These are phyloP conservation scores for Marasmius oreades DNA, from an alignment of 1,284 basidiomycete species.

Conservation along the genomic window DNA sequence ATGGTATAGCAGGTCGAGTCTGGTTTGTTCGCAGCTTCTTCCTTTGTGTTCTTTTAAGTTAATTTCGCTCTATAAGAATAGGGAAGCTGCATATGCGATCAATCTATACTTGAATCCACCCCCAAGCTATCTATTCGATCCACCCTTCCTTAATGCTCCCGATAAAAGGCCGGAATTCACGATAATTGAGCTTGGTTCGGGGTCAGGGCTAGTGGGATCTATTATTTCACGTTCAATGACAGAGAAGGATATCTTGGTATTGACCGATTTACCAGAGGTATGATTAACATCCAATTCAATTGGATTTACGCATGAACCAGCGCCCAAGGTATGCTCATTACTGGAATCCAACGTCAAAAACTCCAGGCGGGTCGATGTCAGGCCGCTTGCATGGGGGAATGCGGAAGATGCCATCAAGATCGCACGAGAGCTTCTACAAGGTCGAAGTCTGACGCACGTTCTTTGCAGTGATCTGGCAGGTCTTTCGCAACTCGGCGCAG, in stretches of 20 bases:
- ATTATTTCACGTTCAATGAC: slow-evolving; percentile 35
- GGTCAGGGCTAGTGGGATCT: slow-evolving; percentile 62
- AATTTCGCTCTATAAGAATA: slow-evolving; percentile 24
- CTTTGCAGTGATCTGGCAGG: slow-evolving; percentile 75
- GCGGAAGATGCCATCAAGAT: slow-evolving; percentile 36
- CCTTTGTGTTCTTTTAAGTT: slow-evolving; percentile 5
- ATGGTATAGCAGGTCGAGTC: slow-evolving; percentile 74
- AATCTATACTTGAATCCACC: slow-evolving; percentile 48
- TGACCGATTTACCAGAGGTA: slow-evolving; percentile 68
- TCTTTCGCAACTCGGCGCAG: slow-evolving; percentile 7
- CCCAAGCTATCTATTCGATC: slow-evolving; percentile 48
- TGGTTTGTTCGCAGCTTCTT: slow-evolving; percentile 42
- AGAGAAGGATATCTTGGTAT: slow-evolving; percentile 43
- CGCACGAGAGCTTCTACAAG: slow-evolving; percentile 32
- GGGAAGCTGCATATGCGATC: slow-evolving; percentile 73
- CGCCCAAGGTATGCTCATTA: slow-evolving; percentile 48
- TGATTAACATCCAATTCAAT: neutral
- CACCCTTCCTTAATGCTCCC: slow-evolving; percentile 39
- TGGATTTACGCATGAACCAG: neutral
- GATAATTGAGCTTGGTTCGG: slow-evolving; percentile 70
- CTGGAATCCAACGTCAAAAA: slow-evolving; percentile 48
- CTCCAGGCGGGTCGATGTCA: slow-evolving; percentile 30
- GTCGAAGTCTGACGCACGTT: slow-evolving; percentile 49
- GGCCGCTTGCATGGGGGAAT: slow-evolving; percentile 69
- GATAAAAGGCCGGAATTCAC: slow-evolving; percentile 15